Evolutionary conservation across 495 filamentous ascomycete species (phyloP).

Genomic region (Talaromyces nanjingensis): DNA sequence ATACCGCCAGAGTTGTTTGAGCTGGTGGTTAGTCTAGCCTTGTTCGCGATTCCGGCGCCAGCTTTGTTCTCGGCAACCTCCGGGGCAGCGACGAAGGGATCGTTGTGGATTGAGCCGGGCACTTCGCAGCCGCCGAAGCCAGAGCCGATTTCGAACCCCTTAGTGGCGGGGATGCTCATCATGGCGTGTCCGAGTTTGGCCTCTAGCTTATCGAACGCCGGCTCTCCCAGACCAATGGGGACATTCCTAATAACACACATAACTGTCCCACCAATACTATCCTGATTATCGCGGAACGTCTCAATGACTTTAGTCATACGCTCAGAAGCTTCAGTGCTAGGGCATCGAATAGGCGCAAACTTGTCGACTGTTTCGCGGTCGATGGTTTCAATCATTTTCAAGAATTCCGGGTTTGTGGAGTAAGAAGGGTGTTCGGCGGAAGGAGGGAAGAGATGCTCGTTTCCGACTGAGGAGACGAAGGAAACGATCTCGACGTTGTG

Average conservation of each 20-base stretch:
- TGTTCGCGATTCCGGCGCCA: slow-evolving; percentile 28
- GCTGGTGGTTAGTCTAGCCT: slow-evolving; percentile 65
- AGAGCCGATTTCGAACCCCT: slow-evolving; percentile 94
- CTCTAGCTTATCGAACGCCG: slow-evolving; percentile 94
- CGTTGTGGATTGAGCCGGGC: slow-evolving; percentile 89
- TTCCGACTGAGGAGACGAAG: slow-evolving; percentile 81
- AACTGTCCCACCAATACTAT: slow-evolving; percentile 94
- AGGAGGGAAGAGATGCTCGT: slow-evolving; percentile 76
- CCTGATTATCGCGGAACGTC: slow-evolving; percentile 65
- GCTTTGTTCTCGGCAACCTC: slow-evolving; percentile 31
- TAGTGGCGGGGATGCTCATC: slow-evolving; percentile 95
- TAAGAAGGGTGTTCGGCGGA: slow-evolving; percentile 64
- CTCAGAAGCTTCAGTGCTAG: slow-evolving; percentile 52
- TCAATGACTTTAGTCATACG: slow-evolving; percentile 79
- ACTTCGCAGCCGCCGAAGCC: slow-evolving; percentile 86
- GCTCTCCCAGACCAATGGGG: slow-evolving; percentile 85
- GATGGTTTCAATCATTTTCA: slow-evolving; percentile 65
- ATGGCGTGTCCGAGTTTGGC: slow-evolving; percentile 91
- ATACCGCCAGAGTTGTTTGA: slow-evolving; percentile 97
- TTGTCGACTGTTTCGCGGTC: slow-evolving; percentile 74
- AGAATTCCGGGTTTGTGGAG: slow-evolving; percentile 78
- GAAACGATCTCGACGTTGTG: slow-evolving; percentile 87
- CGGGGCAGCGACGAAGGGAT: slow-evolving; percentile 66
- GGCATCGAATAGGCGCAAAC: slow-evolving; percentile 82
- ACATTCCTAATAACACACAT: slow-evolving; percentile 93